Conservation (phyloP, 169 alveolate genomes). For the Theileria parva region DNA sequence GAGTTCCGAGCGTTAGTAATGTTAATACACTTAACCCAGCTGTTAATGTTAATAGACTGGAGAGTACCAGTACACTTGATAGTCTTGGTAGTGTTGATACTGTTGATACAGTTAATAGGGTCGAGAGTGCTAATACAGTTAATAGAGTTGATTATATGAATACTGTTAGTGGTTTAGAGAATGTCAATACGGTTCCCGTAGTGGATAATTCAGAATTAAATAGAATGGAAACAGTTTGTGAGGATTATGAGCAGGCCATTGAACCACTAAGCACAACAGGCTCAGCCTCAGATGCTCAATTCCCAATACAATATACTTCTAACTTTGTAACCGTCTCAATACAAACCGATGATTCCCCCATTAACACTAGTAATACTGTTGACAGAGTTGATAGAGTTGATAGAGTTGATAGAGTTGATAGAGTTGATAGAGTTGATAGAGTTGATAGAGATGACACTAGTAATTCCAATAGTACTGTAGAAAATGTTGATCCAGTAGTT, state of each 20-base stretch:
- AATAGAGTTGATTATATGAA: too few species aligned
- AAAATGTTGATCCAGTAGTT: background rate
- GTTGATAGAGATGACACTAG: background rate
- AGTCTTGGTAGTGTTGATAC: background rate
- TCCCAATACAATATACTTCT: background rate
- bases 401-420: too few species aligned
- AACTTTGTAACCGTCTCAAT: background rate
- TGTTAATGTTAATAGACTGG: too few species aligned
- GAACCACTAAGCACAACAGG: slow-evolving; percentile 5
- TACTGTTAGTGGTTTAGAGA: too few species aligned
- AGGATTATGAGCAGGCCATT: background rate
- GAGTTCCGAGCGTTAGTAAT: too few species aligned
- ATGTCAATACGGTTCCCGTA: background rate
- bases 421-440: too few species aligned
- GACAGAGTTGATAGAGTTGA: background rate
- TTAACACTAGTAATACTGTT: background rate
- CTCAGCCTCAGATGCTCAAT: background rate
- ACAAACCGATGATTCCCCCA: background rate
- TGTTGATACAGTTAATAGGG: background rate
- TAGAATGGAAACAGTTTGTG: background rate
- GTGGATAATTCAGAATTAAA: background rate
- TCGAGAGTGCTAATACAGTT: background rate
- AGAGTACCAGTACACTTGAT: too few species aligned
- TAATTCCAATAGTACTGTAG: background rate
- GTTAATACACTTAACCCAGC: background rate